Evolutionary conservation across 2,329 filamentous ascomycete species (phyloP).

Genomic region (Annulohypoxylon truncatum): DNA sequence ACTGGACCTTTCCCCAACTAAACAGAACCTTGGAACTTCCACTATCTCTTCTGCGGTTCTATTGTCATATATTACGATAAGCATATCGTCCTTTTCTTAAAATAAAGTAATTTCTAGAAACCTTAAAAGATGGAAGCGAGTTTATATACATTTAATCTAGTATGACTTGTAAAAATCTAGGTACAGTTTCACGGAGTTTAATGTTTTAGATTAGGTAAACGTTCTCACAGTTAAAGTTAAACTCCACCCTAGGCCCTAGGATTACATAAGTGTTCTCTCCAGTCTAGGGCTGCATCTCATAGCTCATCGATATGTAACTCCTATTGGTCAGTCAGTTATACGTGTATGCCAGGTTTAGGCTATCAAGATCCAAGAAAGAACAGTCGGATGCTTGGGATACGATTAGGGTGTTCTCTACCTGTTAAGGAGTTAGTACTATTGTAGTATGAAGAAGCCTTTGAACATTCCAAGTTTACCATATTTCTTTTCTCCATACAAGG

Average conservation of each 20-base stretch:
- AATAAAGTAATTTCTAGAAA: neutral
- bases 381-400: neutral
- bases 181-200: neutral
- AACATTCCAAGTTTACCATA: neutral
- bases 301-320: neutral
- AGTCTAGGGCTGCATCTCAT: neutral
- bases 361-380: neutral
- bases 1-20: slow-evolving; percentile 8
- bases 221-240: neutral
- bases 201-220: neutral
- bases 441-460: neutral
- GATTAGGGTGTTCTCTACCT: neutral
- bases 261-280: neutral
- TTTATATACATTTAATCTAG: neutral
- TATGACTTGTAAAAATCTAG: neutral
- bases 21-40: neutral
- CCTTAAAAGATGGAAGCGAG: neutral
- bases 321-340: neutral
- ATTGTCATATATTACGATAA: neutral
- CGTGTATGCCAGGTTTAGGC: neutral
- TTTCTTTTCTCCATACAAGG: neutral
- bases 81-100: neutral
- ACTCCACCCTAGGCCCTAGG: neutral
- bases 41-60: neutral
- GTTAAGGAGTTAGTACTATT: neutral